phyloP scores from a whole-genome alignment of 306 rosid genomes.

The Corylus avellana region DNA sequence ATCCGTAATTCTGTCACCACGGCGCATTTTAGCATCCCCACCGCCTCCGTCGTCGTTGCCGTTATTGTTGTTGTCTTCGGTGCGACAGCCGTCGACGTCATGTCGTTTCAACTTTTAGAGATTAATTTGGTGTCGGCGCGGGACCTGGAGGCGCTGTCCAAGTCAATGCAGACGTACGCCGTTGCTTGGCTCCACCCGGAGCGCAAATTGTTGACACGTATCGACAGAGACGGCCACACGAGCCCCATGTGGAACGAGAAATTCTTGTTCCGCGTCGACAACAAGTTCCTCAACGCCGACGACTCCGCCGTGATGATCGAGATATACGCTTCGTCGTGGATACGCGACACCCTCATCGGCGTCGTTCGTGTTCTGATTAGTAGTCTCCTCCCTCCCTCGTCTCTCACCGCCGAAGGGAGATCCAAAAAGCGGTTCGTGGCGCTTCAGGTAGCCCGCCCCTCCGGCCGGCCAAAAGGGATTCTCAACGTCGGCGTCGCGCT shows the following conservation, averaged over 20 bases:
- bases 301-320: conserved; percentile 54
- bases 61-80: background rate
- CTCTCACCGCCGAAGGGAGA: conserved; percentile 29
- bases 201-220: conserved; percentile 52
- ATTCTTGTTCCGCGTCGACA: conserved; percentile 65
- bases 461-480: conserved; percentile 72
- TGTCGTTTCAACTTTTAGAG: conserved; percentile 53
- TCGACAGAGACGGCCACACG: conserved; percentile 52
- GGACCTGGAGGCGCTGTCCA: conserved; percentile 49
- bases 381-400: conserved; percentile 45
- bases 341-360: conserved; percentile 57
- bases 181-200: conserved; percentile 69
- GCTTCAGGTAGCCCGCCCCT: conserved; percentile 71
- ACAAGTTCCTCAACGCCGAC: conserved; percentile 39
- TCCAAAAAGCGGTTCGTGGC: conserved; percentile 51
- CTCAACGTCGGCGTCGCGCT: conserved; percentile 59
- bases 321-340: conserved; percentile 52
- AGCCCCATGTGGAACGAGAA: conserved; percentile 83
- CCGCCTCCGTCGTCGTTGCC: background rate
- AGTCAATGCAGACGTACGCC: conserved; percentile 56
- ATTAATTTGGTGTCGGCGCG: conserved; percentile 67
- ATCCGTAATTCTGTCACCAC: background rate
- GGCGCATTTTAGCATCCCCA: background rate
- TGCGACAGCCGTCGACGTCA: conserved; percentile 12
- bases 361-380: conserved; percentile 43